Percentiles rank a stretch among this genome's conserved stretches.
Conservation (phyloP, 2,329 filamentous ascomycete genomes). For the Cordyceps cateniannulata region DNA sequence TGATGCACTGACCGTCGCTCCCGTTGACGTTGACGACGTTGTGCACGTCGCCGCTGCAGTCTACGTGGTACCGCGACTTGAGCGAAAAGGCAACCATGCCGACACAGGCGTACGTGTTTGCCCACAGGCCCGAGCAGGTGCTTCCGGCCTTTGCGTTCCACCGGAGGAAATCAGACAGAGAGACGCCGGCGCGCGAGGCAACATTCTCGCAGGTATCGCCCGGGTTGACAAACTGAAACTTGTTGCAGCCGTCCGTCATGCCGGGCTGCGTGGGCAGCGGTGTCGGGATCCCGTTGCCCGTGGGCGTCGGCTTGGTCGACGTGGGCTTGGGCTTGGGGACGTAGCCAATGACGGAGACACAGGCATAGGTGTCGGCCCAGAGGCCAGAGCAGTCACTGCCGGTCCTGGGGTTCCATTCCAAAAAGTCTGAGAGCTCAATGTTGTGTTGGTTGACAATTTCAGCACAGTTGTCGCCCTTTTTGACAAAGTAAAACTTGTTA, state of each 20-base stretch:
- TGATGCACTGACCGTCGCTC: slow-evolving; percentile 4
- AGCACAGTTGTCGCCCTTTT: background rate
- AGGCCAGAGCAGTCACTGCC: slow-evolving; percentile 10
- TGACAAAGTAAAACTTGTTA: slow-evolving; percentile 13
- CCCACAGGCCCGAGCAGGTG: slow-evolving; percentile 13
- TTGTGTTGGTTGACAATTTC: background rate
- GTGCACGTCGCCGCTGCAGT: slow-evolving; percentile 10
- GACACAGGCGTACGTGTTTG: slow-evolving; percentile 13
- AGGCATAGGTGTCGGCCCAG: slow-evolving; percentile 12
- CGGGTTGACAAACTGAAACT: slow-evolving; percentile 9
- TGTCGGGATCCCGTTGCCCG: slow-evolving; percentile 4
- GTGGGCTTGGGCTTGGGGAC: background rate
- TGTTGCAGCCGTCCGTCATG: slow-evolving; percentile 15
- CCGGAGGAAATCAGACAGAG: slow-evolving; percentile 6
- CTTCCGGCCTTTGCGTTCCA: slow-evolving; percentile 13
- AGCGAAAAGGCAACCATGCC: background rate
- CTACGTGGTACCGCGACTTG: slow-evolving; percentile 1
- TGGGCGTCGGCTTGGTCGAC: background rate
- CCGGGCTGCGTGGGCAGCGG: slow-evolving; percentile 14
- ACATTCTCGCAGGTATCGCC: slow-evolving; percentile 11
- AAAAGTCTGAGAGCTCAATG: background rate
- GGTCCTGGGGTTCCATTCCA: slow-evolving; percentile 13
- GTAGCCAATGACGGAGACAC: slow-evolving; percentile 10
- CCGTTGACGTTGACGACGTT: background rate
- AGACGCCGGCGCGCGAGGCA: background rate